Conservation (phyloP, 2,329 filamentous ascomycete species). For the Ascochyta lentis region DNA sequence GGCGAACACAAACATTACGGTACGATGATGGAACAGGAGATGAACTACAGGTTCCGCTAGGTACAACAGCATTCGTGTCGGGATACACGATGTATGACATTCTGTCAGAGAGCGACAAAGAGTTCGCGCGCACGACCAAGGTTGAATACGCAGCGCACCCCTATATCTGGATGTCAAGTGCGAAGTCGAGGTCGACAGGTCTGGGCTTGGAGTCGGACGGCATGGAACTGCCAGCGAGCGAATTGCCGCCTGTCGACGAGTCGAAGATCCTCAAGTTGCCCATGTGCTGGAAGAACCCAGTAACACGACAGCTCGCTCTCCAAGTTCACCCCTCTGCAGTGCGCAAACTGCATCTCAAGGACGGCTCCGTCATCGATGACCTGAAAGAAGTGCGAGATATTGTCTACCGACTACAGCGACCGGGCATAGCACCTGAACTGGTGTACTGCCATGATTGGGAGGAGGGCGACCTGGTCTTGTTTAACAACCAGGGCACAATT, state of each 20-base stretch:
- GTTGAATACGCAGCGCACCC: slow-evolving; percentile 80
- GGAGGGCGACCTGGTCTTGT: slow-evolving; percentile 77
- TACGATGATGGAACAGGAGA: slow-evolving; percentile 77
- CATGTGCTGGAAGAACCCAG: slow-evolving; percentile 79
- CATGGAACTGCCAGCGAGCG: slow-evolving; percentile 64
- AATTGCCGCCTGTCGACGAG: slow-evolving; percentile 70
- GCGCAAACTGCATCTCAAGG: slow-evolving; percentile 69
- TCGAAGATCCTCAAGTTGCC: slow-evolving; percentile 74
- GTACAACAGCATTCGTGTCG: slow-evolving; percentile 77
- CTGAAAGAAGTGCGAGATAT: slow-evolving; percentile 69
- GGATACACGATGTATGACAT: slow-evolving; percentile 74
- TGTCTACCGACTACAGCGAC: slow-evolving; percentile 75
- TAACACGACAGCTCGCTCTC: slow-evolving; percentile 71
- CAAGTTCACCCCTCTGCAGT: slow-evolving; percentile 78
- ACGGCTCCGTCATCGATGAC: slow-evolving; percentile 74
- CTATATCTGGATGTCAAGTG: slow-evolving; percentile 80
- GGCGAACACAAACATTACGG: slow-evolving; percentile 65
- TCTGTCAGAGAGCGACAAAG: slow-evolving; percentile 69
- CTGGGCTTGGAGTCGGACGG: slow-evolving; percentile 74
- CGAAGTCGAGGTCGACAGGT: slow-evolving; percentile 70
- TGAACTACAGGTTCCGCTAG: slow-evolving; percentile 71
- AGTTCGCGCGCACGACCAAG: slow-evolving; percentile 69
- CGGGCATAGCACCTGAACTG: slow-evolving; percentile 70
- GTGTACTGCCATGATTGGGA: slow-evolving; percentile 81
- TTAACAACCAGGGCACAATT: slow-evolving; percentile 77